A percentile compares a stretch with the other conserved stretches of the same genome.
Conservation (phyloP, 2,329 filamentous ascomycete species). For the Fusarium anguioides region DNA sequence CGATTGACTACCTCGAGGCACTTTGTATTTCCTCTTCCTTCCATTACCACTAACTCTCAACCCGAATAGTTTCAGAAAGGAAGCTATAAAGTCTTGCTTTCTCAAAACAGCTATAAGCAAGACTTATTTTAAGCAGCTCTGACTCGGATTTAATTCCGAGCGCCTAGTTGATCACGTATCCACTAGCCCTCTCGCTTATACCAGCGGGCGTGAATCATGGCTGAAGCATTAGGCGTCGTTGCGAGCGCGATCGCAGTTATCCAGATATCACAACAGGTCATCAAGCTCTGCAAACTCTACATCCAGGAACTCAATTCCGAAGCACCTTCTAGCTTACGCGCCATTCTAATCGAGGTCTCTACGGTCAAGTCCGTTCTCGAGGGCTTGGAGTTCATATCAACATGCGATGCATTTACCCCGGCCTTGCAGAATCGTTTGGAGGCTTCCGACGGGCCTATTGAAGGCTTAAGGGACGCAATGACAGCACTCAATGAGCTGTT, state of each 20-base stretch:
- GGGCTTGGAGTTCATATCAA: neutral
- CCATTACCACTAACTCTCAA: too few relatives aligned
- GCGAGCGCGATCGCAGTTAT: neutral
- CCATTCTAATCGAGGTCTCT: neutral
- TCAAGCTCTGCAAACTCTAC: neutral
- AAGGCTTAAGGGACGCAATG: neutral
- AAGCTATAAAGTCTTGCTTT: too few relatives aligned
- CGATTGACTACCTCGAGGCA: neutral
- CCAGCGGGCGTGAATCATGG: neutral
- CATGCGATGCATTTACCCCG: neutral
- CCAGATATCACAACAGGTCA: neutral
- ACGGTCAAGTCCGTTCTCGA: neutral
- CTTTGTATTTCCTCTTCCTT: neutral
- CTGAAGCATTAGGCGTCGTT: neutral
- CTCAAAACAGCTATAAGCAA: neutral
- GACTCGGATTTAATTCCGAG: too few relatives aligned
- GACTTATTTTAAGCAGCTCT: too few relatives aligned
- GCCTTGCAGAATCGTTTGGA: neutral
- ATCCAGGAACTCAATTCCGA: neutral
- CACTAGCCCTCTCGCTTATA: neutral
- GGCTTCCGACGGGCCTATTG: neutral
- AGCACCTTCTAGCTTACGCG: neutral
- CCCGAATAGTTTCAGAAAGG: too few relatives aligned
- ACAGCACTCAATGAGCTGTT: rapidly evolving
- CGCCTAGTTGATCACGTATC: too few relatives aligned